Evolutionary conservation across 1,139 yeast species (phyloP), one percentile per base, ranked within the genome.

Genomic region (Zygosaccharomyces sapae): DNA sequence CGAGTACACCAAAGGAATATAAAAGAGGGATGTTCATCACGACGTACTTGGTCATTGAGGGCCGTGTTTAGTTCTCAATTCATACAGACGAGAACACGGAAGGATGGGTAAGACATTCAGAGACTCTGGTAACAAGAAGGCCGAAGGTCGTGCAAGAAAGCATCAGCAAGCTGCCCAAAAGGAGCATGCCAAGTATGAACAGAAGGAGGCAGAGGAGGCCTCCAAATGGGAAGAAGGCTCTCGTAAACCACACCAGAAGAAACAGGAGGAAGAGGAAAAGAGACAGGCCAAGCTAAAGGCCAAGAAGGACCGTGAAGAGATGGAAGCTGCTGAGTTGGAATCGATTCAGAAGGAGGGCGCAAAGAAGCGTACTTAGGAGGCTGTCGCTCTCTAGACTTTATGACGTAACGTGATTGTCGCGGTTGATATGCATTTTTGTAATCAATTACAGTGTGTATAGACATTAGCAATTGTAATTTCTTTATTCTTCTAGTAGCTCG

Each of bases 171-270:
- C 58, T 9, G 47, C 50, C 16, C 55, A 54, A 5, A 65, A 64
- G 48, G 55, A 54, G 10, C 51, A 55, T 30, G 59, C 55, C 10
- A 63, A 61, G 41, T 35, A 38, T 7, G 59, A 49, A 19, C 50
- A 45, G 34, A 31, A 37, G 20, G 70, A 65, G 43, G 63, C 63
- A 13, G 64, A 48, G 44, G 66, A 52, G 51, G 63, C 54, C 52
- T 56, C 53, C 46, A 68, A 51, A 54, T 71, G 61, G 69, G 70
- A 55, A 48, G 66, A 58, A 50, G 77, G 64, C 55, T 61, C 66
- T 52, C 69, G 31, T 62, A 68, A 55, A 41, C 53, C 54, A 3
- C 61, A 50, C 44, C 48, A 55, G 18, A 63, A 58, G 51, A 63
- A 63, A 46, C 25, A 49, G 33, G 42, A 47, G 18, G 69, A 65